Percentiles rank a stretch among this genome's conserved stretches.
Evolutionary conservation across 495 filamentous ascomycete genomes (phyloP).

Genomic region (Melanomma pulvis-pyrius): DNA sequence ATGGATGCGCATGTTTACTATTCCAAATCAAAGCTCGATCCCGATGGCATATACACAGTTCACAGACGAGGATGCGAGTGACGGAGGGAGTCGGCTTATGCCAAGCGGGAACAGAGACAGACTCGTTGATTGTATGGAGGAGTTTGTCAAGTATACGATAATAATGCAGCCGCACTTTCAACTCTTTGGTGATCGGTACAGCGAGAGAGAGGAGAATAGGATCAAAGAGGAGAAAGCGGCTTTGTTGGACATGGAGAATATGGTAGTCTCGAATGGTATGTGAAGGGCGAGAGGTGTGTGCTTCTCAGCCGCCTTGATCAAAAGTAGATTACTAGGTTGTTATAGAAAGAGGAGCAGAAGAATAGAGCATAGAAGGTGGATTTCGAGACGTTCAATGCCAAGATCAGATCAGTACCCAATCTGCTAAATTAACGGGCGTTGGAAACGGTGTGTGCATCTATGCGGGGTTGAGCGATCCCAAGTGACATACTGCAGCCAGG

Average conservation of each 20-base stretch:
- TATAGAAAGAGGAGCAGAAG: no score
- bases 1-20: conserved; percentile 80
- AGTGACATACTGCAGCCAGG: no score
- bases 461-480: no score
- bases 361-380: no score
- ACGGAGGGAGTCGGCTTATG: conserved; percentile 59
- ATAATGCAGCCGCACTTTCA: conserved; percentile 64
- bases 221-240: conserved; percentile 44
- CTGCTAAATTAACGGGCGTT: no score
- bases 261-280: no score
- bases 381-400: no score
- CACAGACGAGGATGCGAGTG: conserved; percentile 51
- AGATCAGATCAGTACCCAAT: no score
- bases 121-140: conserved; percentile 77
- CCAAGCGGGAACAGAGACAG: conserved; percentile 66
- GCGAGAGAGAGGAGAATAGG: conserved; percentile 57
- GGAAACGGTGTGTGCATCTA: no score
- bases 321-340: no score
- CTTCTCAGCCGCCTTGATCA: no score
- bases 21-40: conserved; percentile 69
- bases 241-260: not conserved
- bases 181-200: conserved; percentile 67
- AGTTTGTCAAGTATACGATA: conserved; percentile 74
- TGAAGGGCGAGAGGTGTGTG: no score
- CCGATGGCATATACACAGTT: conserved; percentile 70